Conservation (phyloP, 2,329 filamentous ascomycete genomes). For the Periconia digitata region DNA sequence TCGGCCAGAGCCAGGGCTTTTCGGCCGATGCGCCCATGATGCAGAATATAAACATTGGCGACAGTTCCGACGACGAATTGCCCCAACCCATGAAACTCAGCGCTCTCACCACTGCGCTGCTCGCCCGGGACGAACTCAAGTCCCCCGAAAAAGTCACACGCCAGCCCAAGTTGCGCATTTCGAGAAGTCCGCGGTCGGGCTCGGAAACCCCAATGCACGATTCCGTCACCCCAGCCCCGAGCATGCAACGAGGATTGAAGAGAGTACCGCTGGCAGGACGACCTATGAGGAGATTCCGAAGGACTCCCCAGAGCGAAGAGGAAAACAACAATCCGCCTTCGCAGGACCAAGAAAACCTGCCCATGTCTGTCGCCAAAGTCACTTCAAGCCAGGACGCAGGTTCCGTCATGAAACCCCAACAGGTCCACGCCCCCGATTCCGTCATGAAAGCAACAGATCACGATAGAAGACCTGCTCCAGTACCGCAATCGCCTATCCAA, state of each 20-base stretch:
- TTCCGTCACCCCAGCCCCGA: conserved; percentile 44
- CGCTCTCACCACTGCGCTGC: conserved; percentile 83
- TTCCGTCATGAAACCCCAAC: conserved; percentile 29
- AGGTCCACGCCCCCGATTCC: conserved; percentile 27
- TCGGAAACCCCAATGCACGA: conserved; percentile 44
- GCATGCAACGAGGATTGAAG: conserved; percentile 38
- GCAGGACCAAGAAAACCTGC: conserved; percentile 83
- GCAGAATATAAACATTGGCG: conserved; percentile 61
- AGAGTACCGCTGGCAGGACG: conserved; percentile 42
- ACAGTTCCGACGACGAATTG: conserved; percentile 94
- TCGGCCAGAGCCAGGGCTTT: conserved; percentile 50
- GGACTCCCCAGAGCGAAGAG: conserved; percentile 44
- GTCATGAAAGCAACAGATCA: conserved; percentile 38
- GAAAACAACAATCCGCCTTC: conserved; percentile 34
- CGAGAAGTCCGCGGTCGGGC: conserved; percentile 31
- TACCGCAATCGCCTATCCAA: conserved; percentile 33
- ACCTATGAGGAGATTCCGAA: conserved; percentile 41
- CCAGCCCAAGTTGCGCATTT: conserved; percentile 42
- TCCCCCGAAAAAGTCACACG: conserved; percentile 29
- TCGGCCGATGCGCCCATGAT: conserved; percentile 49
- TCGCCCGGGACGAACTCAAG: conserved; percentile 54
- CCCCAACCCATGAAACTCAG: conserved; percentile 87
- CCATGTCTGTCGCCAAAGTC: conserved; percentile 32
- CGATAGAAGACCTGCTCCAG: conserved; percentile 21
- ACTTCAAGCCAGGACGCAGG: conserved; percentile 30